Percentiles rank a stretch among this genome's conserved stretches.
These are phyloP conservation scores for Lycium barbarum DNA, from an alignment of 257 asterid species.

Conservation along the genomic window DNA sequence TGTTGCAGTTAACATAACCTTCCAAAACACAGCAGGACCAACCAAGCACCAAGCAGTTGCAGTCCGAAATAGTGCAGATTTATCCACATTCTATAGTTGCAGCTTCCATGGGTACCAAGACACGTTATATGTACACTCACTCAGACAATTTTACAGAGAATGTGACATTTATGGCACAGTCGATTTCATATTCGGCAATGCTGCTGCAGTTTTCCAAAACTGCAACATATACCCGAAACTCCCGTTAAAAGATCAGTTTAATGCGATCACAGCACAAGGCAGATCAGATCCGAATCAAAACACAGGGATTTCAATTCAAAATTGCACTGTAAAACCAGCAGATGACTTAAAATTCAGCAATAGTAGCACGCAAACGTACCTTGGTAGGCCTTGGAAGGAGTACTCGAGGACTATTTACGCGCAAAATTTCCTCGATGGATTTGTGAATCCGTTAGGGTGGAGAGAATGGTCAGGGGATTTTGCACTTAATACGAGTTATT, in stretches of 20 bases:
- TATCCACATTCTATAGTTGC: slow-evolving; percentile 40
- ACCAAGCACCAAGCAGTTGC: slow-evolving; percentile 45
- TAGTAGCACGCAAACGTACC: slow-evolving; percentile 11
- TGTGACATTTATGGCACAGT: slow-evolving; percentile 48
- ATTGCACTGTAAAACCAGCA: slow-evolving; percentile 37
- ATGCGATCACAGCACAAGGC: slow-evolving; percentile 46
- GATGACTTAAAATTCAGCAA: slow-evolving; percentile 38
- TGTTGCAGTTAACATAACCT: slow-evolving; percentile 40
- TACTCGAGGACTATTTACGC: slow-evolving; percentile 34
- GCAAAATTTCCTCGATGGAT: slow-evolving; percentile 29
- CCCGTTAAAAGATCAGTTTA: slow-evolving; percentile 40
- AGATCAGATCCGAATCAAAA: slow-evolving; percentile 41
- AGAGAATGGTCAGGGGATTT: slow-evolving; percentile 35
- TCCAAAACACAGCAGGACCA: slow-evolving; percentile 35
- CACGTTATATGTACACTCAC: slow-evolving; percentile 39
- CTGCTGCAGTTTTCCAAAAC: slow-evolving; percentile 43
- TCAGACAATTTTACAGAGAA: slow-evolving; percentile 42
- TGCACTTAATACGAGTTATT: slow-evolving; percentile 39
- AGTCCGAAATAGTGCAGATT: slow-evolving; percentile 42
- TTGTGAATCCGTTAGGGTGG: slow-evolving; percentile 29
- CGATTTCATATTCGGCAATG: slow-evolving; percentile 50
- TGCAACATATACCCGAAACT: slow-evolving; percentile 40
- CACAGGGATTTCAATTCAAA: slow-evolving; percentile 39
- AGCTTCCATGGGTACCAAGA: slow-evolving; percentile 49
- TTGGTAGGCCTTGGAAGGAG: slow-evolving; percentile 40